Evolutionary conservation across 176 grass and related monocot species (phyloP).

Genomic region (Alopecurus myosuroides): DNA sequence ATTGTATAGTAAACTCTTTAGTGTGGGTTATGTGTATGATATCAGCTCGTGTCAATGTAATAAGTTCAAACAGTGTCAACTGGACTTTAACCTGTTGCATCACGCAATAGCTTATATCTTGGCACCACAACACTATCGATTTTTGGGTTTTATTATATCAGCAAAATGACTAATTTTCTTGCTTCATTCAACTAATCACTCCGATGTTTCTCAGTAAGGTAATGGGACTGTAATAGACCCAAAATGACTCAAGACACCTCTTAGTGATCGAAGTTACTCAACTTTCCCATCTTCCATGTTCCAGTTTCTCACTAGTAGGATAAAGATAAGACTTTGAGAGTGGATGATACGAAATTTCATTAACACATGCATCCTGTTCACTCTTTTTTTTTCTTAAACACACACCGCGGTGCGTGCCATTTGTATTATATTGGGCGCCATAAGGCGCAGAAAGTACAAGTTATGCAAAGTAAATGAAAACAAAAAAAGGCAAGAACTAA

Average conservation of each 20-base stretch:
- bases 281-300: background rate
- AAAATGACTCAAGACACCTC: background rate
- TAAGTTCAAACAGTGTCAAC: background rate
- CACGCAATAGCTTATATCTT: background rate
- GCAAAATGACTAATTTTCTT: slow-evolving; percentile 2
- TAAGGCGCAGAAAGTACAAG: too few relatives aligned
- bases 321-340: background rate
- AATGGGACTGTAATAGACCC: background rate
- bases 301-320: background rate
- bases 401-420: too few relatives aligned
- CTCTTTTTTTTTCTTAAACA: background rate
- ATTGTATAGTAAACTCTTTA: background rate
- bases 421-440: too few relatives aligned
- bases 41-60: background rate
- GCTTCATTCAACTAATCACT: background rate
- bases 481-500: too few relatives aligned
- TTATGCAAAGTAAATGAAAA: too few relatives aligned
- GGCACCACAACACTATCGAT: background rate
- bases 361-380: background rate
- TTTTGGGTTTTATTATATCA: background rate
- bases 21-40: background rate
- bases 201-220: slow-evolving; percentile 7
- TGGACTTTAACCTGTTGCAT: background rate
- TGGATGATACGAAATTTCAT: background rate
- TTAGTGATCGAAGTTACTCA: background rate